Evolutionary conservation across 225 moss, liverwort and hornwort species (phyloP).

Genomic region (Marchantia polymorpha): DNA sequence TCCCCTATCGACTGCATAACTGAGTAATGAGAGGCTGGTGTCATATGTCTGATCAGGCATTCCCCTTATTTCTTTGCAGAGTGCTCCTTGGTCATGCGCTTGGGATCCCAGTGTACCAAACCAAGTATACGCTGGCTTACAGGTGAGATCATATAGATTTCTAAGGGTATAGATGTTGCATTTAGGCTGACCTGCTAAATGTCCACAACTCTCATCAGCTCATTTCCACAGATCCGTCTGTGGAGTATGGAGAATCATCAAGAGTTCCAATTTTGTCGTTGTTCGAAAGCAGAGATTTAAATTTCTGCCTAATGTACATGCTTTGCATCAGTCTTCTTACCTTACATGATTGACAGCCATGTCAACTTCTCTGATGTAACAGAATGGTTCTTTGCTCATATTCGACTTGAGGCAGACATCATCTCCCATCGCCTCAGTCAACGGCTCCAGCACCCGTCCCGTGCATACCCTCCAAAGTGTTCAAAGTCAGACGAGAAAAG

Average conservation of each 20-base stretch:
- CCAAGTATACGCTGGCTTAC: conserved; percentile 69
- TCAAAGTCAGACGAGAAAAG: conserved; percentile 29
- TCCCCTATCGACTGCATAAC: not conserved
- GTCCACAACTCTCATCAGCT: no score
- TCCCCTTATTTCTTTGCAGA: conserved; percentile 39
- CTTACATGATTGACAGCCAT: not conserved
- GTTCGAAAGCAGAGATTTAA: no score
- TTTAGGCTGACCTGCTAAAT: no score
- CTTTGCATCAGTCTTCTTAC: no score
- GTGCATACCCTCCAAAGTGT: conserved; percentile 70
- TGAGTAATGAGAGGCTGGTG: not conserved
- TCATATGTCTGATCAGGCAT: not conserved
- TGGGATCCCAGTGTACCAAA: conserved; percentile 74
- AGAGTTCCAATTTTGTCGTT: no score
- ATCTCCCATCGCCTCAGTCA: conserved; percentile 53
- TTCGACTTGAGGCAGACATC: conserved; percentile 77
- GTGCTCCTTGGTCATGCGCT: conserved; percentile 82
- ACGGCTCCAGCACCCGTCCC: conserved; percentile 59
- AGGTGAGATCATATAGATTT: conserved; percentile 34
- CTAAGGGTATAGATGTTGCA: no score
- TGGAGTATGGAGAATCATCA: no score
- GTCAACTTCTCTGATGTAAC: conserved; percentile 15
- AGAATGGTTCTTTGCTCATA: conserved; percentile 71
- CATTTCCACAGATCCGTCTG: no score
- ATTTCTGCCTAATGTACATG: no score